Conservation (phyloP, 139 green algal genomes). For the Tetratostichococcus sp. region DNA sequence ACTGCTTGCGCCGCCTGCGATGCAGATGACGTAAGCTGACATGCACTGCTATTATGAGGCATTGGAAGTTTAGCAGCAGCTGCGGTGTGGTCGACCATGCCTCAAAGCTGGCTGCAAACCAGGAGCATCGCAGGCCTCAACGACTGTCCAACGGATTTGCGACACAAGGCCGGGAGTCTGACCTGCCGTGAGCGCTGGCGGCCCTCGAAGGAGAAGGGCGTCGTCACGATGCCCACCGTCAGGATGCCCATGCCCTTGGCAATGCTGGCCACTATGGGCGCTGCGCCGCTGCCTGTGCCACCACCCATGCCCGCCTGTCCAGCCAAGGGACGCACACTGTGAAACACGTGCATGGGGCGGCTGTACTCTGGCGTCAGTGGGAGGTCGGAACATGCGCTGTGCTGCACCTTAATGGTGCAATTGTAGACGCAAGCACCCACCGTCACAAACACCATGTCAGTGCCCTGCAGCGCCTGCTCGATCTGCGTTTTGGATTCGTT, state of each 20-base stretch:
- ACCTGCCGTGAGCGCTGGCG: slow-evolving; percentile 75
- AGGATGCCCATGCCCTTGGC: slow-evolving; percentile 87
- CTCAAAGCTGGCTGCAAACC: too few relatives aligned
- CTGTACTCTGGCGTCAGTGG: too few relatives aligned
- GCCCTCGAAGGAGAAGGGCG: slow-evolving; percentile 95
- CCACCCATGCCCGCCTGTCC: slow-evolving; percentile 89
- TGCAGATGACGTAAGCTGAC: too few relatives aligned
- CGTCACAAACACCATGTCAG: slow-evolving; percentile 96
- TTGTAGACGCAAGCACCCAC: slow-evolving; percentile 38
- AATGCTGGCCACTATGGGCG: slow-evolving; percentile 81
- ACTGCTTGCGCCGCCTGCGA: slow-evolving; percentile 70
- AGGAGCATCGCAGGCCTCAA: too few relatives aligned
- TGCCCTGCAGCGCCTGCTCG: slow-evolving; percentile 59
- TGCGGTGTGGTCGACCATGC: too few relatives aligned
- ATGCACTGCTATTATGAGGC: too few relatives aligned
- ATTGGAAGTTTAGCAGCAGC: too few relatives aligned
- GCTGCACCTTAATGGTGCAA: too few relatives aligned
- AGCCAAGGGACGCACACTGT: not conserved
- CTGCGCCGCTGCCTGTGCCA: slow-evolving; percentile 91
- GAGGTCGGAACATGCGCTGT: too few relatives aligned
- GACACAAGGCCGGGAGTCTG: too few relatives aligned
- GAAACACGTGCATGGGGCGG: not conserved
- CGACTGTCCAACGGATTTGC: too few relatives aligned
- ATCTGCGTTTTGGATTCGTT: slow-evolving; percentile 68
- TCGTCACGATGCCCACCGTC: slow-evolving; percentile 95